Evolutionary conservation across 1,284 basidiomycete species (phyloP), one percentile per base, ranked within the genome.

Genomic region (Melampsora larici-populina): DNA sequence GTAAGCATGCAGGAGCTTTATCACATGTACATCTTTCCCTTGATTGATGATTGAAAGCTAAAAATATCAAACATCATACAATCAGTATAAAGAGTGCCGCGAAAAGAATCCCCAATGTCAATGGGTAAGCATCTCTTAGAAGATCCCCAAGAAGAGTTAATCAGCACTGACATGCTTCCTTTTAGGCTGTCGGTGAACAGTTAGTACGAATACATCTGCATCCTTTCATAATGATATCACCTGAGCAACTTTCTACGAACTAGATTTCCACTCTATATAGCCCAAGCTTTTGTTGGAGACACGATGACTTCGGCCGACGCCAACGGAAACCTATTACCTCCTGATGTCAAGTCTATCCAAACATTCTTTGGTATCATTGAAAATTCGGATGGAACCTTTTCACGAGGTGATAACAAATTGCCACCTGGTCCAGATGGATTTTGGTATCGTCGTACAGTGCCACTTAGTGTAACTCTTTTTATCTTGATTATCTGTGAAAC

Each of bases 371-470:
- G 55, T 58, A 24, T 58, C 55, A 58, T 58, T 13, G 29, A 58
- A 9, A n/a, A 29, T 58, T 9, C n/a, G 7, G 43, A 43, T 43
- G 43, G 43, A 43, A 43, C 43, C 43, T 58, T 58, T 4, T 24
- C 55, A 29, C 55, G 29, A 9, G 55, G 29, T 24, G n/a, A 24
- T 29, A 29, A 29, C 21, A n/a, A 29, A 58, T 29, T 58, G 17
- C 55, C 55, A 58, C 55, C 55, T 24, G 55, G 55, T 29, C 55
- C 55, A 15, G 55, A 58, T 58, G 55, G 55, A 8, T 58, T 24
- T 58, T 58, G 29, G n/a, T 58, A 58, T 58, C n/a, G 55, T n/a
- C 55, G 55, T 58, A 13, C 55, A 58, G 55, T 58, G 7, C 55
- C 55, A 7, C 55, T 58, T 15, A 58, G 9, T 9, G 55, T 58